A percentile compares a stretch with the other conserved stretches of the same genome.
These are phyloP conservation scores for Thelonectria blattea DNA, from an alignment of 2,329 filamentous ascomycete genomes.

Conservation along the genomic window DNA sequence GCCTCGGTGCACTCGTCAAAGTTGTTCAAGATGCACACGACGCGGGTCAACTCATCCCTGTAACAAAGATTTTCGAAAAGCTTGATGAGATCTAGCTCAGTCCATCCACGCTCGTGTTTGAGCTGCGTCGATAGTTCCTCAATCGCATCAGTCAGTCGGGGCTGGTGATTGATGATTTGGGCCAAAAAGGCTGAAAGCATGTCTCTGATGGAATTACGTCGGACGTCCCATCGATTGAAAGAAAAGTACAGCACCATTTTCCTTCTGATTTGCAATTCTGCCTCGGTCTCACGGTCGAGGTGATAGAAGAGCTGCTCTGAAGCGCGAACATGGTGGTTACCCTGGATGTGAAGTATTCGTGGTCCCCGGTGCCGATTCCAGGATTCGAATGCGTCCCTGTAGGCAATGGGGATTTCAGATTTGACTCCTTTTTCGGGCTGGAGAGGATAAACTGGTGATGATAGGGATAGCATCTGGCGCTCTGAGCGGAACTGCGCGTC, in stretches of 20 bases:
- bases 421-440: not conserved
- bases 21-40: not conserved
- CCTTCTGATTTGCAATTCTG: not conserved
- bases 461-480: not conserved
- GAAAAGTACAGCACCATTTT: not conserved
- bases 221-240: not conserved
- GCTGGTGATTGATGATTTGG: not conserved
- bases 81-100: not conserved
- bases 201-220: not conserved
- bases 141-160: not conserved
- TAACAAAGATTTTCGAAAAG: not conserved
- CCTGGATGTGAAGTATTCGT: not conserved
- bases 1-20: not conserved
- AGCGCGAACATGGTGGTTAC: not conserved
- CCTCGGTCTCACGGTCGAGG: not conserved
- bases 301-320: not conserved
- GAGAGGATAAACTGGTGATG: not conserved
- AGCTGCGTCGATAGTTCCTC: not conserved
- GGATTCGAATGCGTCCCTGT: not conserved
- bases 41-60: not conserved
- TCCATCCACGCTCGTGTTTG: not conserved
- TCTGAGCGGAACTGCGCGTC: not conserved
- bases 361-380: not conserved
- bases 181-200: not conserved
- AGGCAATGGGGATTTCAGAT: not conserved